These are phyloP conservation scores for Microglena sp. DNA, from an alignment of 139 green algal species.

Conservation along the genomic window DNA sequence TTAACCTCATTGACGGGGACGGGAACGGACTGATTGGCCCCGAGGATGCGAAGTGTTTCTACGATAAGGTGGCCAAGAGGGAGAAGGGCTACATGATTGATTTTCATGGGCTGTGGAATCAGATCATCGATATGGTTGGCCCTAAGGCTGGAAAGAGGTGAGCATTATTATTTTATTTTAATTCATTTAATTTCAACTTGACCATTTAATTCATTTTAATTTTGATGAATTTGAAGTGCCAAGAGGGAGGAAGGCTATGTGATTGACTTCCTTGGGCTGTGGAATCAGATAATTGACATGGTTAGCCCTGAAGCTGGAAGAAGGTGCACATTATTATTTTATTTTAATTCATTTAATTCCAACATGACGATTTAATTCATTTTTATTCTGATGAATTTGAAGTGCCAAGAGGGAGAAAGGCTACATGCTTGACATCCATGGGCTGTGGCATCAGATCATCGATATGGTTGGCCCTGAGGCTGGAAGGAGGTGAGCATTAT, in stretches of 20 bases:
- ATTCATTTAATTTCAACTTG: no score
- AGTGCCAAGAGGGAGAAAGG: conserved; percentile 23
- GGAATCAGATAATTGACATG: conserved; percentile 39
- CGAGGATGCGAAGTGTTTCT: conserved; percentile 31
- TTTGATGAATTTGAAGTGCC: no score
- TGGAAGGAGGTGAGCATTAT: no score
- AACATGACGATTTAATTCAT: no score
- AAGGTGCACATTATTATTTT: no score
- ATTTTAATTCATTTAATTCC: no score
- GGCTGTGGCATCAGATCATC: conserved; percentile 36
- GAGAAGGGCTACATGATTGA: conserved; percentile 21
- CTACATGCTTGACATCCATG: conserved; percentile 33
- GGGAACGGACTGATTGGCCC: conserved; percentile 16
- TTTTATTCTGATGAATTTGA: no score
- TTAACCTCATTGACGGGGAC: conserved; percentile 33
- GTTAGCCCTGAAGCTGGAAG: no score
- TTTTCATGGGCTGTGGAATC: conserved; percentile 41
- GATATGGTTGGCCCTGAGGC: no score
- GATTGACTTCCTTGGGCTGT: conserved; percentile 35
- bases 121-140: conserved; percentile 36
- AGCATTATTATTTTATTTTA: no score
- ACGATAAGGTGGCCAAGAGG: conserved; percentile 30
- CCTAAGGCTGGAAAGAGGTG: no score
- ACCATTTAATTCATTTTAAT: no score
- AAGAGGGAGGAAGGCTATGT: conserved; percentile 28